These are phyloP conservation scores for Trifolium dubium DNA, from an alignment of 306 rosid genomes.

Conservation along the genomic window DNA sequence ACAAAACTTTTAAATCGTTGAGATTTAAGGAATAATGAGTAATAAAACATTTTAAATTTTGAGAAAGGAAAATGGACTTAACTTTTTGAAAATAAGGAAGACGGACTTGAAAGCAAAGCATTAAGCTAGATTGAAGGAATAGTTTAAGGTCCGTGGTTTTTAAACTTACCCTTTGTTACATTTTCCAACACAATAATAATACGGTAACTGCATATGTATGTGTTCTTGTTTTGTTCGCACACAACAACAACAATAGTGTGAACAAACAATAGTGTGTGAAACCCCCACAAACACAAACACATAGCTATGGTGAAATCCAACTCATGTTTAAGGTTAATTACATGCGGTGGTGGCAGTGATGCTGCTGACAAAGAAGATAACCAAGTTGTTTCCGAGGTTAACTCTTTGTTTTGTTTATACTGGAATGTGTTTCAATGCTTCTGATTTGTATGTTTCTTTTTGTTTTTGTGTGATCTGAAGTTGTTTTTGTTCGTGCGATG, in stretches of 20 bases:
- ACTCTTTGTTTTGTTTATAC: too few relatives aligned
- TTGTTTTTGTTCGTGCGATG: constrained; percentile 7
- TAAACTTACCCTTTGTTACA: constrained; percentile 40
- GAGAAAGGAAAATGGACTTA: background rate
- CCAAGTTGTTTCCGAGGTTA: constrained; percentile 57
- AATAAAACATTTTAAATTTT: too few relatives aligned
- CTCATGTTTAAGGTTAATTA: constrained; percentile 73
- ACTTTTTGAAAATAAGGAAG: constrained; percentile 26
- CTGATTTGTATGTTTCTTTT: constrained; percentile 10
- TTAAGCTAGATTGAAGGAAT: constrained; percentile 56
- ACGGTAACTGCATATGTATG: constrained; percentile 40
- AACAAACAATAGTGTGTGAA: background rate
- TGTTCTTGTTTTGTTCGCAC: constrained; percentile 48
- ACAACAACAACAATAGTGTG: background rate
- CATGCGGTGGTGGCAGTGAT: constrained; percentile 65
- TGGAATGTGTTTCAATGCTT: background rate
- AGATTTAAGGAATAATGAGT: too few relatives aligned
- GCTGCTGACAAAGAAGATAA: constrained; percentile 47
- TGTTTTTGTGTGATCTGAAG: constrained; percentile 31
- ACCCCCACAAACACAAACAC: background rate
- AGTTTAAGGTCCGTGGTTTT: constrained; percentile 60
- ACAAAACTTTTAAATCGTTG: too few relatives aligned
- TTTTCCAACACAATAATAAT: constrained; percentile 41
- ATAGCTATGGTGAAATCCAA: constrained; percentile 66
- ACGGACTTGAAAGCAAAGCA: constrained; percentile 53